Base-by-base conservation (phyloP, 306 rosid species). In the Quillaja saponaria region DNA sequence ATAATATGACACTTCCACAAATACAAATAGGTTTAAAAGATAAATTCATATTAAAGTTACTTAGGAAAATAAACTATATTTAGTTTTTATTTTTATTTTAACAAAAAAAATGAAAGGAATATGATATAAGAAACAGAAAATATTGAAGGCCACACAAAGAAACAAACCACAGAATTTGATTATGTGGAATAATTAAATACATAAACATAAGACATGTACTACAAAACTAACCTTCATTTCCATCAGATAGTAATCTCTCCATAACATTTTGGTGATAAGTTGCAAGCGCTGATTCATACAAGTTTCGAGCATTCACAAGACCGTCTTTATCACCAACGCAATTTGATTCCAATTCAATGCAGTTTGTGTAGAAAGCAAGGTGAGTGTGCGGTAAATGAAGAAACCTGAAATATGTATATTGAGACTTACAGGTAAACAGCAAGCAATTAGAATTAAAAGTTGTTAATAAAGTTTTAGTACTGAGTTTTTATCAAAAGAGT, bases 341-440 rank as follows among this genome's bases (percentile, higher is more conserved):
- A 61, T 82, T 85, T 66, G 83, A 70, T 83, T 92, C 96, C 73
- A 92, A 66, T 63, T 84, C 89, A 55, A 86, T 86, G 81, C 96
- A 88, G 13, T 75, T 76, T 51, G 58, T 82, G 72, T 76, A 85
- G 60, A 81, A 34, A 42, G 74, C 89, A 70, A 88, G 86, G 67
- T 96, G 90, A 0, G 99, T 90, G 77, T 57, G 96, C 17, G 96
- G 95, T 58, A 88, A 72, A 68, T 84, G 84, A 37, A 78, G 77
- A 80, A 71, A 92, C 60, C 99, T 92, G 96, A 70, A 81, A 67
- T 63, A 49, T 58, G 49, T n/a, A 56, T 5, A 54, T 49, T 40
- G 28, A 34, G n/a, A 9, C 13, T 49, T 66, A 15, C 65, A 31
- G 25, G 42, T 10, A 16, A 54, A 56, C 60, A 69, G 25, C 39